phyloP scores from a whole-genome alignment of 768 basidiomycete species.

The Austroboletus festivus region DNA sequence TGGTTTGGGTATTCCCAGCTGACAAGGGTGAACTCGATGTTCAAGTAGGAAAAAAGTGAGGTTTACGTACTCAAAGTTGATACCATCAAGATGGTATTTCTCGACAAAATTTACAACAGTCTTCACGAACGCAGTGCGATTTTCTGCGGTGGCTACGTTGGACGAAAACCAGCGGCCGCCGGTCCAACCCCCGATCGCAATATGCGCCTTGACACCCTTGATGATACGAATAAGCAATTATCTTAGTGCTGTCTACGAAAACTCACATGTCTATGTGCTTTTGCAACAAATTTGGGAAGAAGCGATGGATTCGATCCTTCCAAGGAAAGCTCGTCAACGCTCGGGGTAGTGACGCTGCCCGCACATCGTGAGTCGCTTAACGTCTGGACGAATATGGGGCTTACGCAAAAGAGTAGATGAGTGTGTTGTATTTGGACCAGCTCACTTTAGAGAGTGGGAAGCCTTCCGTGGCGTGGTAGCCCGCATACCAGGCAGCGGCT shows the following conservation, averaged over 20 bases:
- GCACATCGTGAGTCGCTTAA: background rate
- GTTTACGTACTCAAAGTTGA: slow-evolving; percentile 35
- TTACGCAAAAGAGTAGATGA: slow-evolving; percentile 65
- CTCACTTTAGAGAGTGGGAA: slow-evolving; percentile 54
- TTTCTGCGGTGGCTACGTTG: slow-evolving; percentile 48
- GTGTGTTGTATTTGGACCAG: slow-evolving; percentile 64
- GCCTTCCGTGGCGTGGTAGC: slow-evolving; percentile 51
- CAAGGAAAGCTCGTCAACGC: slow-evolving; percentile 27
- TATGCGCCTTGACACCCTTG: slow-evolving; percentile 49
- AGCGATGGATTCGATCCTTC: slow-evolving; percentile 41
- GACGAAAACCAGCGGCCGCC: slow-evolving; percentile 61
- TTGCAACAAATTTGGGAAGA: slow-evolving; percentile 53
- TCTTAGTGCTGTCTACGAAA: background rate
- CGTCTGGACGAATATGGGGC: slow-evolving; percentile 7
- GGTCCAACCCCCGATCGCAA: slow-evolving; percentile 72
- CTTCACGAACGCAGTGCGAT: slow-evolving; percentile 58
- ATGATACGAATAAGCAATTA: background rate
- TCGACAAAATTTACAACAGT: slow-evolving; percentile 46
- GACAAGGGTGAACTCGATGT: slow-evolving; percentile 9
- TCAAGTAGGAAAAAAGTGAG: background rate
- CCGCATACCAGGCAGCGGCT: slow-evolving; percentile 59
- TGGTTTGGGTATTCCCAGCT: slow-evolving; percentile 85
- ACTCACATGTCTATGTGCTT: slow-evolving; percentile 33
- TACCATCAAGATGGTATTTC: slow-evolving; percentile 51
- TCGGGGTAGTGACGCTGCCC: slow-evolving; percentile 29